Evolutionary conservation across 2,329 filamentous ascomycete genomes (phyloP), one percentile per base, ranked within the genome.

Genomic region (Bisporella sp.): DNA sequence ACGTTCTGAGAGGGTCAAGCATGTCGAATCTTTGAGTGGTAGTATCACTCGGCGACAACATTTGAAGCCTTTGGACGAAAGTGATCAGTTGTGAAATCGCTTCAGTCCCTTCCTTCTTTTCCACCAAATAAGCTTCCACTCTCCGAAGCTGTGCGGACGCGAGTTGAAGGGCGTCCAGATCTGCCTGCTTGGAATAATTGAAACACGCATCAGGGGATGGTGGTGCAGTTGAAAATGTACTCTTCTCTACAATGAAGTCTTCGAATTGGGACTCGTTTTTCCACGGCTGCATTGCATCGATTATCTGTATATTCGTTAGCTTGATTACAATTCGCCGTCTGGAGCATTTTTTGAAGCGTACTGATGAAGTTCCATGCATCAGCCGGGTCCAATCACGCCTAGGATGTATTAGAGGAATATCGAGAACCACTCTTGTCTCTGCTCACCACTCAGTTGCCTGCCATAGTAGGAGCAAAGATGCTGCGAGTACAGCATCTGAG

Each of bases 381-480:
- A 96, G 74, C 58, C 91, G 91, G 56, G 86, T 89, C 92, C 92
- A 97, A 69, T 85, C 87, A 68, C 85, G 85, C 92, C n/a, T n/a
- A n/a, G n/a, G n/a, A n/a, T n/a, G n/a, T n/a, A n/a, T n/a, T n/a
- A n/a, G n/a, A n/a, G n/a, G n/a, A n/a, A n/a, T n/a, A n/a, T n/a
- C n/a, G n/a, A n/a, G n/a, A n/a, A n/a, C n/a, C n/a, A n/a, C n/a
- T n/a, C n/a, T n/a, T n/a, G n/a, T n/a, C n/a, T n/a, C n/a, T n/a
- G n/a, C n/a, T n/a, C n/a, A n/a, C n/a, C 91, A 97, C 73, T 97
- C 92, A 53, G 85, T 93, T 50, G 89, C 88, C 72, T 97, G 92
- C 91, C 93, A 97, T 37, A 91, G 93, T 46, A 99, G 78, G 45
- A 97, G 79, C 42, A 96, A 82, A 30, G 92, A 96, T 31, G 91